Evolutionary conservation across 2,329 filamentous ascomycete species (phyloP).

Genomic region (Diplodia scrobiculata): DNA sequence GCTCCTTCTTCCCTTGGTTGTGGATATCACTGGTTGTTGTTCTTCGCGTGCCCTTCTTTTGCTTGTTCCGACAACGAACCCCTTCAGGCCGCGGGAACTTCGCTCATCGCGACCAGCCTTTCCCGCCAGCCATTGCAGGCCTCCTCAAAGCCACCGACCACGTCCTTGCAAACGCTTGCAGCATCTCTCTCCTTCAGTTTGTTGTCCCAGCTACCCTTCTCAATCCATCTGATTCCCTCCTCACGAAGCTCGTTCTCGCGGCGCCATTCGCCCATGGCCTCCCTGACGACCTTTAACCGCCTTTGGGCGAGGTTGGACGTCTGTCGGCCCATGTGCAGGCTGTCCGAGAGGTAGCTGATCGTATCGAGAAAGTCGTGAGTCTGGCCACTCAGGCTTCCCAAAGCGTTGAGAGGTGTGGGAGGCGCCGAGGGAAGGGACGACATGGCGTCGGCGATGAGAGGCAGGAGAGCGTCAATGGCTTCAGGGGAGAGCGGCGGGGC

Average conservation of each 20-base stretch:
- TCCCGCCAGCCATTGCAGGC: slow-evolving; percentile 83
- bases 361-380: slow-evolving; percentile 74
- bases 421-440: slow-evolving; percentile 69
- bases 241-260: slow-evolving; percentile 80
- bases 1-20: slow-evolving; percentile 7
- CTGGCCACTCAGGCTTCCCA: slow-evolving; percentile 67
- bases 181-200: slow-evolving; percentile 76
- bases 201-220: slow-evolving; percentile 79
- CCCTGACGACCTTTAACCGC: slow-evolving; percentile 76
- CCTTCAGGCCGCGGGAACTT: slow-evolving; percentile 30
- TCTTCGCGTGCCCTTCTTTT: background rate
- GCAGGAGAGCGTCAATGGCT: slow-evolving; percentile 68
- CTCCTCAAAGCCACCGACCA: slow-evolving; percentile 89
- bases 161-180: slow-evolving; percentile 78
- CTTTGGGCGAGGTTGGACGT: slow-evolving; percentile 79
- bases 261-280: slow-evolving; percentile 81
- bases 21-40: slow-evolving; percentile 22
- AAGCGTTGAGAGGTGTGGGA: slow-evolving; percentile 63
- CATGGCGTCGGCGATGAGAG: slow-evolving; percentile 65
- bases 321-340: slow-evolving; percentile 90
- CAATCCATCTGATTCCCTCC: slow-evolving; percentile 79
- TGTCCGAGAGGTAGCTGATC: slow-evolving; percentile 84
- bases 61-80: background rate
- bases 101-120: slow-evolving; percentile 58
- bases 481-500: slow-evolving; percentile 64